These are phyloP conservation scores for Stenogyne calaminthoides DNA, from an alignment of 305 asterid genomes.

Conservation along the genomic window DNA sequence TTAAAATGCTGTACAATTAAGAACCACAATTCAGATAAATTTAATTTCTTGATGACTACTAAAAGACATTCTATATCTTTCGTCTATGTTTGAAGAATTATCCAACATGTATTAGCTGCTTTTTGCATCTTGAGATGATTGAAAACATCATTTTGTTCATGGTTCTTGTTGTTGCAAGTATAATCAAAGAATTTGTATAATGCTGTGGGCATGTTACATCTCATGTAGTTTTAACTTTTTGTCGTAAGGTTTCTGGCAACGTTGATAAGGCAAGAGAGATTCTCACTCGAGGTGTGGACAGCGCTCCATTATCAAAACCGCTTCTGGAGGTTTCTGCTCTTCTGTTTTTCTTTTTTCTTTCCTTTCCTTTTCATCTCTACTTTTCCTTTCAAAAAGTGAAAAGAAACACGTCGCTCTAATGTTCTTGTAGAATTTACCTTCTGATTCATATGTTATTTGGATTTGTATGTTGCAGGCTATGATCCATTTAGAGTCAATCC, in stretches of 20 bases:
- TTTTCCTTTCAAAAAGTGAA: slow-evolving; percentile 4
- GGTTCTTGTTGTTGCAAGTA: slow-evolving; percentile 13
- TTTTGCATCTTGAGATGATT: slow-evolving; percentile 3
- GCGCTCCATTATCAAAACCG: slow-evolving; percentile 76
- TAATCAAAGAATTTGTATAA: background rate
- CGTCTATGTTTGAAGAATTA: background rate
- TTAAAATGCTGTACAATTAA: background rate
- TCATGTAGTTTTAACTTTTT: slow-evolving; percentile 10
- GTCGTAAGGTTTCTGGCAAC: slow-evolving; percentile 81
- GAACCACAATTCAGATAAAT: slow-evolving; percentile 7
- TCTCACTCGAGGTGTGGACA: slow-evolving; percentile 83
- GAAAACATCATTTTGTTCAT: slow-evolving; percentile 14
- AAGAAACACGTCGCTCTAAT: background rate
- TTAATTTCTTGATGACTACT: slow-evolving; percentile 7
- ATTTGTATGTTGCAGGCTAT: slow-evolving; percentile 67
- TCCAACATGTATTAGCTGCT: background rate
- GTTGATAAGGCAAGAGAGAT: slow-evolving; percentile 90
- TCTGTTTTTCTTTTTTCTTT: slow-evolving; percentile 13
- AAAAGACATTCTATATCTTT: background rate
- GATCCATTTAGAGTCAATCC: slow-evolving; percentile 93
- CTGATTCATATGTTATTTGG: slow-evolving; percentile 10
- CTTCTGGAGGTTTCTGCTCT: slow-evolving; percentile 77
- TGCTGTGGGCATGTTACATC: slow-evolving; percentile 11
- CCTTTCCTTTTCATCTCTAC: background rate
- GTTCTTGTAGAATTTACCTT: slow-evolving; percentile 8